Evolutionary conservation across 768 basidiomycete genomes (phyloP).

Genomic region (Boletus barrowsii): DNA sequence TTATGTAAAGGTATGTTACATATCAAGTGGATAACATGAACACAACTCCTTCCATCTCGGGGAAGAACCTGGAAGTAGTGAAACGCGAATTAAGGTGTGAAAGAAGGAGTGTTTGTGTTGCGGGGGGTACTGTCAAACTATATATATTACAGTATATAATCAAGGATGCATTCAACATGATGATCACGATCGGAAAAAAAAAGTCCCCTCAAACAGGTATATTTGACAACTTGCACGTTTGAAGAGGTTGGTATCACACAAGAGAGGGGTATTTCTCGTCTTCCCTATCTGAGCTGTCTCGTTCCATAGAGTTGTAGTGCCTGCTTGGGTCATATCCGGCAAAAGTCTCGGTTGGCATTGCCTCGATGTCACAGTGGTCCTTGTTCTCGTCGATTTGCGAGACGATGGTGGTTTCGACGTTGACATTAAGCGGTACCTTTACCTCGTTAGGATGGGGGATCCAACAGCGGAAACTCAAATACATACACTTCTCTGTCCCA

Average conservation of each 20-base stretch:
- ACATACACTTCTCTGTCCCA: slow-evolving; percentile 25
- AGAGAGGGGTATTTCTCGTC: slow-evolving; percentile 14
- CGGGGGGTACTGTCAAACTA: background rate
- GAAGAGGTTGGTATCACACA: slow-evolving; percentile 2
- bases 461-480: background rate
- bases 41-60: background rate
- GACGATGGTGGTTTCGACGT: slow-evolving; percentile 33
- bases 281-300: slow-evolving; percentile 22
- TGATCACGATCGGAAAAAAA: background rate
- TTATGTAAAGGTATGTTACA: background rate
- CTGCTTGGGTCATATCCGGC: slow-evolving; percentile 18
- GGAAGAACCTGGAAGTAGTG: slow-evolving; percentile 1
- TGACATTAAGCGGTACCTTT: slow-evolving; percentile 29
- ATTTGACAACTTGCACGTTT: background rate
- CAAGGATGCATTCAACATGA: background rate
- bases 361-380: slow-evolving; percentile 23
- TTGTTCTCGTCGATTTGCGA: slow-evolving; percentile 29
- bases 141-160: slow-evolving; percentile 8
- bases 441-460: background rate
- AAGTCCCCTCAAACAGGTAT: slow-evolving; percentile 6
- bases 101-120: background rate
- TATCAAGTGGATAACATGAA: background rate
- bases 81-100: background rate
- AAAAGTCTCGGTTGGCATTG: slow-evolving; percentile 2
- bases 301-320: slow-evolving; percentile 13